These are phyloP conservation scores for Alternaria ethzedia DNA, from an alignment of 2,329 filamentous ascomycete species.

Conservation along the genomic window DNA sequence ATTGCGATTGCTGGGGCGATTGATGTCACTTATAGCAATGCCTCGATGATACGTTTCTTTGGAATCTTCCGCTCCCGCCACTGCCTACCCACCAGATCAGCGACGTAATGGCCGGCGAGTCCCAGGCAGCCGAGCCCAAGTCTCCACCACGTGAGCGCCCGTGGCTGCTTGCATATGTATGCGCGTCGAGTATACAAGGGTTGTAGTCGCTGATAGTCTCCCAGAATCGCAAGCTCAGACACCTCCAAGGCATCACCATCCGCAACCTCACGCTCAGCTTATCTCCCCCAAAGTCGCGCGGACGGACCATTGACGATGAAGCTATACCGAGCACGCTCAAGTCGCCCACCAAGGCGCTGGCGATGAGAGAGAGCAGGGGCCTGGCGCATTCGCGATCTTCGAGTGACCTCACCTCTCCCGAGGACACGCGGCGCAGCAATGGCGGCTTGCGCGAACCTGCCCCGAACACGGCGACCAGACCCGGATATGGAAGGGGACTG, in stretches of 20 bases:
- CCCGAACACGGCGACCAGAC: constrained; percentile 36
- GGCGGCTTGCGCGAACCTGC: constrained; percentile 27
- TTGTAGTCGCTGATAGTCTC: background rate
- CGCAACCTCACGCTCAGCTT: constrained; percentile 79
- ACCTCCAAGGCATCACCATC: constrained; percentile 84
- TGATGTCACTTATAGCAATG: background rate
- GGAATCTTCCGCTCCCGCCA: background rate
- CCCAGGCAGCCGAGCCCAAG: constrained; percentile 15
- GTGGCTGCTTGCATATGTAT: constrained; percentile 48
- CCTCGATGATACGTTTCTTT: constrained; percentile 1
- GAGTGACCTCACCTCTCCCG: constrained; percentile 54
- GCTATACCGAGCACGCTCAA: constrained; percentile 71
- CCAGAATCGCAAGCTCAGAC: constrained; percentile 85
- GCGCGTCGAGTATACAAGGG: background rate
- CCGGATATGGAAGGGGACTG: constrained; percentile 45
- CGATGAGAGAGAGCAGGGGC: constrained; percentile 56
- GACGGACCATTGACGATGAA: constrained; percentile 76
- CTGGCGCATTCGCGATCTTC: constrained; percentile 67
- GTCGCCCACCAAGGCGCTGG: constrained; percentile 70
- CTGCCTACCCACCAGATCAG: background rate
- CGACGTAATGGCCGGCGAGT: constrained; percentile 33
- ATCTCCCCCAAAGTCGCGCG: constrained; percentile 55
- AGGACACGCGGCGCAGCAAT: constrained; percentile 35
- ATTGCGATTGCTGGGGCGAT: constrained; percentile 4
- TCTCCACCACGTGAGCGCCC: constrained; percentile 42